Conservation (phyloP, 129 eudicot genomes). For the Ambrosia trifida region DNA sequence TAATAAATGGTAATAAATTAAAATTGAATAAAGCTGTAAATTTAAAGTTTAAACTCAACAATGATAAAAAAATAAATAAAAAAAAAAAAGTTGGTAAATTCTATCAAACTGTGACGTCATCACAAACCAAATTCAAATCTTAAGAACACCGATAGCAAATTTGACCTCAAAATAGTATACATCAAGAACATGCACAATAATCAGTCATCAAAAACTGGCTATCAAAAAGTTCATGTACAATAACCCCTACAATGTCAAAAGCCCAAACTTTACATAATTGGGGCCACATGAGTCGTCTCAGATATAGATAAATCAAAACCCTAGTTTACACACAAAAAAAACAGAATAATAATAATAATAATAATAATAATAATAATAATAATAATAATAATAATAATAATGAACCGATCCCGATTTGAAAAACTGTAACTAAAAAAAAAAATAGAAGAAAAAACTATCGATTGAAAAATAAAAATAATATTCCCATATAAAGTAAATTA, state of each 20-base stretch:
- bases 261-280: background rate
- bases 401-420: too few species aligned
- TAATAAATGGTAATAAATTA: background rate
- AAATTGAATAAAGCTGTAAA: slow-evolving; percentile 1
- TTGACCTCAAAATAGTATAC: background rate
- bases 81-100: background rate
- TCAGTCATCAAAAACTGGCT: background rate
- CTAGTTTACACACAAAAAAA: slow-evolving; percentile 4
- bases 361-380: too few species aligned
- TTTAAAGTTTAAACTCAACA: slow-evolving; percentile 6
- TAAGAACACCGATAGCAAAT: background rate
- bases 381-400: too few species aligned
- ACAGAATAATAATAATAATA: too few species aligned
- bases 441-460: background rate
- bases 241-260: background rate
- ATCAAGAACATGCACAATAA: background rate
- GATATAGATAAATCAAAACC: slow-evolving; percentile 10
- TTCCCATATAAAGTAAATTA: background rate
- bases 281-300: slow-evolving; percentile 1
- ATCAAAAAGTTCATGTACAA: background rate
- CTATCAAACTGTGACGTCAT: background rate
- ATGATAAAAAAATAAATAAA: background rate
- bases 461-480: background rate
- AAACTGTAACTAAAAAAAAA: background rate
- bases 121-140: slow-evolving; percentile 12